Conservation (phyloP, 2,329 filamentous ascomycete species). For the Aureobasidium sp. region DNA sequence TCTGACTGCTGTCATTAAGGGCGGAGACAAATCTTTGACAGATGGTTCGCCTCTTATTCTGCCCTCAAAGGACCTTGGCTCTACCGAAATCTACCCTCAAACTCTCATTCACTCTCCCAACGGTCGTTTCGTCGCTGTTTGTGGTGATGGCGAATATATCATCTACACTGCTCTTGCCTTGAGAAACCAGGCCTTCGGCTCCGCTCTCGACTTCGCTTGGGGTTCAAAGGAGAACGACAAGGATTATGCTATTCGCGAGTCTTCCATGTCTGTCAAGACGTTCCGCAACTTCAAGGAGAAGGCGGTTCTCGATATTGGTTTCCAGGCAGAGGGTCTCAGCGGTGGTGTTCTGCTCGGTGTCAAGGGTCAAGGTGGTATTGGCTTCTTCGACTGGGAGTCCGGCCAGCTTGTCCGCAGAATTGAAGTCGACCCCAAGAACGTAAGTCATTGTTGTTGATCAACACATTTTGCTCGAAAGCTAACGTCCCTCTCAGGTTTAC, state of each 20-base stretch:
- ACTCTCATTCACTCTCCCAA: constrained; percentile 95
- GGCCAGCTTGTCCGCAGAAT: constrained; percentile 86
- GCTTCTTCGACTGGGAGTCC: constrained; percentile 92
- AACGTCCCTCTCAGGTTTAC: constrained; percentile 56
- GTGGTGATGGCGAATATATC: constrained; percentile 96
- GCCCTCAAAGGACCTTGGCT: constrained; percentile 88
- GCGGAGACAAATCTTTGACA: constrained; percentile 71
- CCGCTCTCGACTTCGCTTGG: constrained; percentile 94
- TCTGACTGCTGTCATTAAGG: constrained; percentile 90
- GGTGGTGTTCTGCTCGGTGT: constrained; percentile 89
- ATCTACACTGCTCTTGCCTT: constrained; percentile 96
- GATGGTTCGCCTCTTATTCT: constrained; percentile 82
- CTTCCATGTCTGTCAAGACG: constrained; percentile 86
- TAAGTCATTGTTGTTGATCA: constrained; percentile 28
- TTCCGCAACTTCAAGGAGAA: constrained; percentile 98
- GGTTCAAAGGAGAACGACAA: constrained; percentile 96
- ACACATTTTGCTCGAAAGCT: background rate
- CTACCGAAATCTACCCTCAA: constrained; percentile 94
- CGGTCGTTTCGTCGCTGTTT: constrained; percentile 79
- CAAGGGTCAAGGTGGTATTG: constrained; percentile 88
- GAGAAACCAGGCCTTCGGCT: constrained; percentile 95
- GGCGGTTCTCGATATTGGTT: constrained; percentile 72
- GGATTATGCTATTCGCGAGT: constrained; percentile 95
- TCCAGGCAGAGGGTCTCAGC: constrained; percentile 84
- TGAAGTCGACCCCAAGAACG: constrained; percentile 63